These are phyloP conservation scores for Trichoderma sp. DNA, from an alignment of 2,329 filamentous ascomycete species.

Conservation along the genomic window DNA sequence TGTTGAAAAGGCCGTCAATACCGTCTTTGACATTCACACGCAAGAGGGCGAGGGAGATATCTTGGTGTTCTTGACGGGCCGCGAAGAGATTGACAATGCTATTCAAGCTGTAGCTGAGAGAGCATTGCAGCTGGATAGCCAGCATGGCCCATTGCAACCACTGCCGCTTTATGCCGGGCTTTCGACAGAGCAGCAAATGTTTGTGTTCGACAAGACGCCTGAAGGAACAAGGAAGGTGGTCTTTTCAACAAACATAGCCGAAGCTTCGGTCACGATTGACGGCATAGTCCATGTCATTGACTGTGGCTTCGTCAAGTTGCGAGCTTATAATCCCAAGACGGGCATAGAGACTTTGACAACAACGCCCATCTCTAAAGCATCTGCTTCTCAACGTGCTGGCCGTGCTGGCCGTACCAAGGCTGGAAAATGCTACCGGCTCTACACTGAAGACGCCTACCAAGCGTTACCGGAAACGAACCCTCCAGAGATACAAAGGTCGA, in stretches of 20 bases:
- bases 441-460: conserved; percentile 75
- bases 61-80: conserved; percentile 86
- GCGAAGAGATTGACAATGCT: conserved; percentile 86
- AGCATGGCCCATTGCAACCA: conserved; percentile 38
- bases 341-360: conserved; percentile 87
- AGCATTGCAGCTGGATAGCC: conserved; percentile 58
- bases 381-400: conserved; percentile 88
- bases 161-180: conserved; percentile 89
- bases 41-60: conserved; percentile 84
- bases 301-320: conserved; percentile 86
- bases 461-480: conserved; percentile 71
- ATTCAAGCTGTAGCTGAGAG: conserved; percentile 80
- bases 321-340: conserved; percentile 80
- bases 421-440: conserved; percentile 93
- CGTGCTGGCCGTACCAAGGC: conserved; percentile 86
- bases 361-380: conserved; percentile 84
- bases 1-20: conserved; percentile 78
- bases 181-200: conserved; percentile 89
- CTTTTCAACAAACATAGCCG: conserved; percentile 92
- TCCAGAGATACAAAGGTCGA: conserved; percentile 90
- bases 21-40: conserved; percentile 84
- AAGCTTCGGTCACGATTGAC: conserved; percentile 93
- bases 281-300: conserved; percentile 92
- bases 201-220: conserved; percentile 83
- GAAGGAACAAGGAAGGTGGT: conserved; percentile 88